These are phyloP conservation scores for Entomortierella beljakovae DNA, from an alignment of 192 early-diverging fungal species.

Conservation along the genomic window DNA sequence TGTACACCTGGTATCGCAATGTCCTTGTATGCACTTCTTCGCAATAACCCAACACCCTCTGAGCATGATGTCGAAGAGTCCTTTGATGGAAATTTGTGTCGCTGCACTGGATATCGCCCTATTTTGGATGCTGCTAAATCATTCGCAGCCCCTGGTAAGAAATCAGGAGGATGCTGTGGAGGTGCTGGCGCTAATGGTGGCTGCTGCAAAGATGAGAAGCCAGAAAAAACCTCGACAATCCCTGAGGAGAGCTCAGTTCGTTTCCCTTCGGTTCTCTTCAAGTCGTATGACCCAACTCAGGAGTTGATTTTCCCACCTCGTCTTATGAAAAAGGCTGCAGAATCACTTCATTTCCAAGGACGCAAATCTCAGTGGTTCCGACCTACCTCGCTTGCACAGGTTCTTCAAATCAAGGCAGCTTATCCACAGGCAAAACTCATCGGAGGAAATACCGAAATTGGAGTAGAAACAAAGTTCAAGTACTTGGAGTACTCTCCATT, in stretches of 20 bases:
- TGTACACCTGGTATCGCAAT: conserved; percentile 93
- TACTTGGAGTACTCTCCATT: conserved; percentile 69
- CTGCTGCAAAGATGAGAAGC: conserved; percentile 61
- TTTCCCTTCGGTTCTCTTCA: conserved; percentile 61
- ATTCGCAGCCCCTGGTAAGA: conserved; percentile 42
- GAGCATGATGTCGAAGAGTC: conserved; percentile 83
- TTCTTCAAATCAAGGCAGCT: conserved; percentile 63
- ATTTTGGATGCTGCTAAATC: conserved; percentile 89
- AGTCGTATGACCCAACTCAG: conserved; percentile 69
- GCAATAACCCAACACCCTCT: conserved; percentile 75
- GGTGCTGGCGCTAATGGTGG: conserved; percentile 57
- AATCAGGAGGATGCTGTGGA: conserved; percentile 43
- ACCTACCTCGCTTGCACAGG: conserved; percentile 62
- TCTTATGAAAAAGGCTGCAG: conserved; percentile 66
- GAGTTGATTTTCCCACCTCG: conserved; percentile 77
- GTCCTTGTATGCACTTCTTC: conserved; percentile 83
- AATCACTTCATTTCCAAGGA: conserved; percentile 63
- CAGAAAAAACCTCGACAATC: conserved; percentile 30
- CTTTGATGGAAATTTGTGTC: conserved; percentile 90
- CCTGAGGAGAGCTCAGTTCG: conserved; percentile 50
- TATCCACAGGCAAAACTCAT: conserved; percentile 81
- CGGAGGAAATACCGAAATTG: conserved; percentile 86
- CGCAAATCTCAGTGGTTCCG: conserved; percentile 69
- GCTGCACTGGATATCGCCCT: conserved; percentile 92
- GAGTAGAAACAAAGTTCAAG: conserved; percentile 85